Percentiles rank a stretch among this genome's conserved stretches.
Conservation (phyloP, 768 basidiomycete species). For the Serendipita sp. region DNA sequence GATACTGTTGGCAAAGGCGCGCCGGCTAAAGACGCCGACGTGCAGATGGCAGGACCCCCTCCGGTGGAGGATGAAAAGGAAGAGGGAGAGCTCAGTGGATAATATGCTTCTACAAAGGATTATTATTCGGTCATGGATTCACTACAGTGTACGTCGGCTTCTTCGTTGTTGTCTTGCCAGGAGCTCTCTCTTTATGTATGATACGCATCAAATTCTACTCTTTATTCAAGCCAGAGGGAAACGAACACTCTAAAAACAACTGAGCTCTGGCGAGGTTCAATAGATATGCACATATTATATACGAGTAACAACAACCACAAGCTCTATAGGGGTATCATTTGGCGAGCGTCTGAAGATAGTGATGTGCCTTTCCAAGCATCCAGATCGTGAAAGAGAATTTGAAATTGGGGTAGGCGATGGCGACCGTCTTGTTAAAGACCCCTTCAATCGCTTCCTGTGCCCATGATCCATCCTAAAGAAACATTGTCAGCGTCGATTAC, state of each 20-base stretch:
- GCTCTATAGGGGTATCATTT: not conserved
- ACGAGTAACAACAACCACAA: not conserved
- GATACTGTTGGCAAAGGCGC: not conserved
- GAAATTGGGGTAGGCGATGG: conserved; percentile 82
- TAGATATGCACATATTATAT: not conserved
- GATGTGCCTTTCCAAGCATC: conserved; percentile 81
- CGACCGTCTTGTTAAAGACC: conserved; percentile 77
- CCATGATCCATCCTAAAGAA: conserved; percentile 80
- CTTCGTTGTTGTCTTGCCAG: too few relatives aligned
- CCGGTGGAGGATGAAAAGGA: not conserved
- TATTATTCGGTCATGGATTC: too few relatives aligned
- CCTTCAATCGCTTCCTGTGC: conserved; percentile 90
- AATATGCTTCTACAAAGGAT: not conserved
- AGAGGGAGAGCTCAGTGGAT: not conserved
- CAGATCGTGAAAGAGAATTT: conserved; percentile 93
- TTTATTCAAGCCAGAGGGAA: too few relatives aligned
- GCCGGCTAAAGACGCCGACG: not conserved
- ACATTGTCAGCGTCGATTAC: conserved; percentile 5
- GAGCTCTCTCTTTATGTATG: too few relatives aligned
- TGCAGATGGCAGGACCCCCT: not conserved
- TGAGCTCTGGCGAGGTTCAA: too few relatives aligned
- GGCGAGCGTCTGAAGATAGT: conserved; percentile 43
- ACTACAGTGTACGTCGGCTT: too few relatives aligned
- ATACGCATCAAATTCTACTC: too few relatives aligned
- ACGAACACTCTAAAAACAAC: too few relatives aligned